Evolutionary conservation across 257 asterid genomes (phyloP).

Genomic region (Anisodus tanguticus): DNA sequence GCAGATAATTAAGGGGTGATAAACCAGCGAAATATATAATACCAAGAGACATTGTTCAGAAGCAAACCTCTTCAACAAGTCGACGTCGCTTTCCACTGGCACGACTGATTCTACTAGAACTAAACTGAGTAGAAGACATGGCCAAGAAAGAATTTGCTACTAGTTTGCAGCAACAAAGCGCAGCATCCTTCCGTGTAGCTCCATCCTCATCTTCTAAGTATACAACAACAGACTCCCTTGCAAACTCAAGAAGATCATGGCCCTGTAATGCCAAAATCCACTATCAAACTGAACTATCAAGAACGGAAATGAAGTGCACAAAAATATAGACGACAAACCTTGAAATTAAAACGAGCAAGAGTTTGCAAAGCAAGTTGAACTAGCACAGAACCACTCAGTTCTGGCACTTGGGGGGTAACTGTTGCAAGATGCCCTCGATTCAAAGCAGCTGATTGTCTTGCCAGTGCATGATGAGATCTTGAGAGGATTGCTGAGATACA

Average conservation of each 20-base stretch:
- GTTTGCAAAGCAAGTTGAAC: conserved; percentile 95
- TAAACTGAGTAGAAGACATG: conserved; percentile 66
- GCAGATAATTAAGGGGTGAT: conserved; percentile 23
- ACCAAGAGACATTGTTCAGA: conserved; percentile 35
- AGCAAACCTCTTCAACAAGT: conserved; percentile 90
- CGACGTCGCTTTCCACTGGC: conserved; percentile 91
- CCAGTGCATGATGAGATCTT: conserved; percentile 67
- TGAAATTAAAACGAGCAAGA: conserved; percentile 85
- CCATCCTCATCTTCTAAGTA: conserved; percentile 97
- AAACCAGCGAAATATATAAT: conserved; percentile 1
- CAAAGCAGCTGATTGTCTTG: conserved; percentile 63
- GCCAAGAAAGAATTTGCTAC: conserved; percentile 77
- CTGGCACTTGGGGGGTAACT: conserved; percentile 72
- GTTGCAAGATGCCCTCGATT: conserved; percentile 64
- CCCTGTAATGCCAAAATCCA: conserved; percentile 59
- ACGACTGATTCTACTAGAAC: conserved; percentile 78
- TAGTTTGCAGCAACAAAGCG: conserved; percentile 93
- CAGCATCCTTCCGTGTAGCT: conserved; percentile 95
- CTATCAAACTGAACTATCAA: neutral
- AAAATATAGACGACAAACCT: conserved; percentile 52
- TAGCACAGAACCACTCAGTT: conserved; percentile 82
- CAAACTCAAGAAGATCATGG: conserved; percentile 95
- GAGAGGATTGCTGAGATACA: conserved; percentile 89
- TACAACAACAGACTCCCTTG: conserved; percentile 85
- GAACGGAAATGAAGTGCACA: conserved; percentile 20